Evolutionary conservation across 331 rosid genomes (phyloP).

Genomic region (Rhamnella rubrinervis): DNA sequence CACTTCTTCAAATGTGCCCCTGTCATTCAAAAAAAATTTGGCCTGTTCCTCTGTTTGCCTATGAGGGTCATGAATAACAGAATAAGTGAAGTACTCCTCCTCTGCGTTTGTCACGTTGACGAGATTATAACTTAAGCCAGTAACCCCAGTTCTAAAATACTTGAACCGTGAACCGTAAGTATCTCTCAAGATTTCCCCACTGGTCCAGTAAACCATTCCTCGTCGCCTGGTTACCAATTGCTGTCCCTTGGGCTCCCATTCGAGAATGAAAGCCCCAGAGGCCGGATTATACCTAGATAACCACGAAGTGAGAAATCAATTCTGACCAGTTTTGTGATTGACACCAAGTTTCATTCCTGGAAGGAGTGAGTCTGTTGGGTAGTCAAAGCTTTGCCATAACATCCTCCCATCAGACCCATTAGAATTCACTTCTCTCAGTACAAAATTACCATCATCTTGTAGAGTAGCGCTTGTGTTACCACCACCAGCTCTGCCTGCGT

Average conservation of each 20-base stretch:
- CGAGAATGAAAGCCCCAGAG: not conserved
- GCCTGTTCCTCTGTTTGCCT: too few species aligned
- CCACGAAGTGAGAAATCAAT: not conserved
- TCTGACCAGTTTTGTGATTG: not conserved
- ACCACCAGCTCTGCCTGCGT: not conserved
- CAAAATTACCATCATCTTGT: not conserved
- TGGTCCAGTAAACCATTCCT: too few species aligned
- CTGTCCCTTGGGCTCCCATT: not conserved
- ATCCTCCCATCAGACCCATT: not conserved
- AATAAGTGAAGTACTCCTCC: too few species aligned
- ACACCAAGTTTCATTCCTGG: constrained; percentile 6
- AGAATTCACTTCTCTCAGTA: not conserved
- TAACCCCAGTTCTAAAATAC: too few species aligned
- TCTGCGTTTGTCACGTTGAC: too few species aligned
- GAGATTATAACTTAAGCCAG: too few species aligned
- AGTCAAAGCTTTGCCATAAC: constrained; percentile 3
- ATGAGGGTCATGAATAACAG: too few species aligned
- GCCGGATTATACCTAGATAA: not conserved
- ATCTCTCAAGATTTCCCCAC: too few species aligned
- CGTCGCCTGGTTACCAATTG: too few species aligned
- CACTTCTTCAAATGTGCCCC: too few species aligned
- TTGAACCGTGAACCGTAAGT: too few species aligned
- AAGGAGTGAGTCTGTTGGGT: not conserved
- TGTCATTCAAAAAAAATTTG: too few species aligned
- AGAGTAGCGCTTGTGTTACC: not conserved